These are phyloP conservation scores for Barbarea vulgaris DNA, from an alignment of 345 rosid genomes.

Conservation along the genomic window DNA sequence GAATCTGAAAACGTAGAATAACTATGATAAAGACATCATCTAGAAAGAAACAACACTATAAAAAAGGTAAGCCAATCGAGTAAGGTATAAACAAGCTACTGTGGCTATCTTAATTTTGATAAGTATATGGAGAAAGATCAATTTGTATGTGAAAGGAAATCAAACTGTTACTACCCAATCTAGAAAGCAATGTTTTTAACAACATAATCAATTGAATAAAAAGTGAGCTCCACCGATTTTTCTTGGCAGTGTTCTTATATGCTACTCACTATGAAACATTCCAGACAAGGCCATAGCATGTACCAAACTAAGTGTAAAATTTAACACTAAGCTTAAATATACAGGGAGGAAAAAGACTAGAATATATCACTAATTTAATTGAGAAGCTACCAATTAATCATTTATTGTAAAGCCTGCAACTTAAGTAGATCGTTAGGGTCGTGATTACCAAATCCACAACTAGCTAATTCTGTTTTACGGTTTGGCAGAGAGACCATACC, in stretches of 20 bases:
- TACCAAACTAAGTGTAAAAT: background rate
- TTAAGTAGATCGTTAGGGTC: constrained; percentile 11
- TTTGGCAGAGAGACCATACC: constrained; percentile 49
- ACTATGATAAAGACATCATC: constrained; percentile 12
- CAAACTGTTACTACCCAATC: background rate
- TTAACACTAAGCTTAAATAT: background rate
- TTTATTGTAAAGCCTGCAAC: constrained; percentile 1
- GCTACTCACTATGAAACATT: constrained; percentile 14
- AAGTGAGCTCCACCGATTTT: background rate
- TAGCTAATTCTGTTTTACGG: constrained; percentile 10
- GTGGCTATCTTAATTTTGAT: constrained; percentile 7
- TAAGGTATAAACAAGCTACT: constrained; percentile 11
- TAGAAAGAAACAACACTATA: constrained; percentile 4
- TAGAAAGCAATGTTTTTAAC: background rate
- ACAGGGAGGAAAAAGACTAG: background rate
- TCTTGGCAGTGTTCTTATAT: constrained; percentile 14
- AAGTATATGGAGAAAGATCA: background rate
- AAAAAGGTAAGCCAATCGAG: constrained; percentile 5
- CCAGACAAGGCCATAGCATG: constrained; percentile 10
- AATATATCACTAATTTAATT: background rate
- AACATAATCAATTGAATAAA: background rate
- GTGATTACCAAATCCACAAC: constrained; percentile 13
- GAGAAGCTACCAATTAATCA: background rate
- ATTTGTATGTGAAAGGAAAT: background rate
- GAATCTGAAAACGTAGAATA: constrained; percentile 55